Evolutionary conservation across 1,284 basidiomycete species (phyloP), one percentile per base, ranked within the genome.

Genomic region (Apiotrichum gracile): DNA sequence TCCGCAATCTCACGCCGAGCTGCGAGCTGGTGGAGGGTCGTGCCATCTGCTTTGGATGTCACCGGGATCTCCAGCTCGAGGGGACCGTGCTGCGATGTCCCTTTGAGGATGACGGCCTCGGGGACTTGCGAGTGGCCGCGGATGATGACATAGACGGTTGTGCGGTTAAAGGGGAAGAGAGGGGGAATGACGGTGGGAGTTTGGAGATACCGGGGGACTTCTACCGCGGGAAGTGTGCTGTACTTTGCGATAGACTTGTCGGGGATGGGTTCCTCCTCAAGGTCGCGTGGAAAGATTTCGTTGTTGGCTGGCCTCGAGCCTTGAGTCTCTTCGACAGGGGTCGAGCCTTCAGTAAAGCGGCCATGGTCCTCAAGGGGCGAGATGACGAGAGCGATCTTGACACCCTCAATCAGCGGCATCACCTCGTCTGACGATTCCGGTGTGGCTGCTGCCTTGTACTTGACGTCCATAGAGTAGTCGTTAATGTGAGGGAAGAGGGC

Each of bases 1-100:
- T 58, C 80, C 58, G 77, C 77, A 19, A 83, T 78, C 31, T 84
- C 70, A 19, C 70, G 72, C 54, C 78, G 78, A 0, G 81, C 82
- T 2, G 80, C 79, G 19, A 83, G 69, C 0, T 78, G 77, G 58
- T 84, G 83, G 9, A 84, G n/a, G n/a, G n/a, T 65, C 13, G 52
- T 54, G 3, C 40, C 31, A 3, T 54, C 48, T 40, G 21, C 25
- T 10, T 34, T 26, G 2, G 26, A 29, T 2, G 57, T 63, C n/a
- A 83, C 74, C 0, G 68, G 66, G 17, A 83, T 75, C 0, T 47
- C 51, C 3, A 77, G 44, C 40, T 78, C 66, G 35, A 78, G 70
- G 19, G 52, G 60, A 2, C 65, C 64, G 5, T 73, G 69, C 25
- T 78, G 67, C 13, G 77, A 58, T 39, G 72, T 70, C 2, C 78